Evolutionary conservation across 345 rosid genomes (phyloP).

Genomic region (Rhizophora mangle): DNA sequence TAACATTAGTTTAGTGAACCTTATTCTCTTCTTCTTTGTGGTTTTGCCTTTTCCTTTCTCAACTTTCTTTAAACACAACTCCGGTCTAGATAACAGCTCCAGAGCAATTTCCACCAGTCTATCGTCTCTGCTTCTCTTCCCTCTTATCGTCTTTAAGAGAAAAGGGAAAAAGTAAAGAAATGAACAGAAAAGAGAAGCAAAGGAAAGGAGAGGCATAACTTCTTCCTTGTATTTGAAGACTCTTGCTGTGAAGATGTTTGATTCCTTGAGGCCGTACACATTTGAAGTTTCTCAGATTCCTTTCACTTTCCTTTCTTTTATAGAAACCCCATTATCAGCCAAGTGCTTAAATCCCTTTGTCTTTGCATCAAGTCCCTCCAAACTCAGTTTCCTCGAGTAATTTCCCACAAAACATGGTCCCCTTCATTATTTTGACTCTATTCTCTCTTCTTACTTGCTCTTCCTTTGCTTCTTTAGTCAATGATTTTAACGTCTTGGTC

Average conservation of each 20-base stretch:
- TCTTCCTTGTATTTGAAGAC: conserved; percentile 59
- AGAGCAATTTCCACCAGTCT: conserved; percentile 7
- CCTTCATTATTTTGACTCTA: conserved; percentile 42
- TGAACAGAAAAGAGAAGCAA: conserved; percentile 21
- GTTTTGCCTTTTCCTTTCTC: conserved; percentile 1
- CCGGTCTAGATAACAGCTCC: conserved; percentile 8
- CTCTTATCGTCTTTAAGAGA: conserved; percentile 28
- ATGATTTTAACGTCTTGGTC: conserved; percentile 45
- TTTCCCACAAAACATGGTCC: conserved; percentile 42
- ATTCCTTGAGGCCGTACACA: conserved; percentile 39
- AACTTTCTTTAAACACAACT: conserved; percentile 18
- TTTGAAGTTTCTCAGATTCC: conserved; percentile 52
- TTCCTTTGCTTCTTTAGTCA: conserved; percentile 34
- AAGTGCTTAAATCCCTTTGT: conserved; percentile 32
- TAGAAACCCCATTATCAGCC: conserved; percentile 27
- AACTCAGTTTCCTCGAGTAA: conserved; percentile 26
- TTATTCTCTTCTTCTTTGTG: neutral
- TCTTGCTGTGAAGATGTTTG: conserved; percentile 43
- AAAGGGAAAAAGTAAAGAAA: conserved; percentile 16
- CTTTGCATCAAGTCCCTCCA: conserved; percentile 41
- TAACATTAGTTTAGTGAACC: neutral
- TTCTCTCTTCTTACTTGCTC: conserved; percentile 30
- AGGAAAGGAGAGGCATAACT: conserved; percentile 44
- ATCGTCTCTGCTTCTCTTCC: conserved; percentile 10
- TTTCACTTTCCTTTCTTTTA: conserved; percentile 40